These are phyloP conservation scores for Meredithiella fracta DNA, from an alignment of 2,329 filamentous ascomycete species.

Conservation along the genomic window DNA sequence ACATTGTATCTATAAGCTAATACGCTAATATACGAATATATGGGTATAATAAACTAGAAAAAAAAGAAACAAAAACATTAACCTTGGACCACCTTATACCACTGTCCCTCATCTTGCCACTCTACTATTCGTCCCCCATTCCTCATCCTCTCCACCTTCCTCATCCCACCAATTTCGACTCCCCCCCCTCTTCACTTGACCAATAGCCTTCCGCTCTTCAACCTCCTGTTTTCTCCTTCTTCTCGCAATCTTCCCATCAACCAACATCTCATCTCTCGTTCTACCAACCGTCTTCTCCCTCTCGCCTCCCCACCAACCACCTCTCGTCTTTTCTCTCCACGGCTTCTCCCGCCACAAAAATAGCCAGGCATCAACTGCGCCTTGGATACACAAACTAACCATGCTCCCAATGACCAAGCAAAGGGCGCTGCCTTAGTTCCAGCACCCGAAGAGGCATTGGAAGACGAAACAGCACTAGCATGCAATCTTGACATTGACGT, in stretches of 20 bases:
- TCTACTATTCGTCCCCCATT: neutral
- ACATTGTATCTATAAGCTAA: neutral
- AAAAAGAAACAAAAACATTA: slow-evolving; percentile 1
- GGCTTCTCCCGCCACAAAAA: slow-evolving; percentile 57
- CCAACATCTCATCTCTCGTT: slow-evolving; percentile 35
- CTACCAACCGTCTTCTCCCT: slow-evolving; percentile 23
- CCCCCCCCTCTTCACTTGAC: neutral
- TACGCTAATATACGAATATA: slow-evolving; percentile 10
- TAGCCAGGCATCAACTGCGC: slow-evolving; percentile 48
- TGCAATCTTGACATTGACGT: slow-evolving; percentile 45
- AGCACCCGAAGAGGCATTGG: slow-evolving; percentile 16
- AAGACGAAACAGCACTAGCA: slow-evolving; percentile 15
- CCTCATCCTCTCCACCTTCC: slow-evolving; percentile 8
- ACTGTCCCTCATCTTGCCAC: neutral
- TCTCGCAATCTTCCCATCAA: slow-evolving; percentile 33
- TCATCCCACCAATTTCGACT: slow-evolving; percentile 24
- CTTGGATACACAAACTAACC: slow-evolving; percentile 46
- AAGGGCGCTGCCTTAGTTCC: slow-evolving; percentile 25
- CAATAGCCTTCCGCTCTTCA: slow-evolving; percentile 18
- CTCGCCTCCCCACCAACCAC: slow-evolving; percentile 15
- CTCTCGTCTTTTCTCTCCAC: slow-evolving; percentile 22
- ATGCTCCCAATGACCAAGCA: slow-evolving; percentile 37
- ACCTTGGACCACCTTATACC: neutral
- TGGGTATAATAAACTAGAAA: slow-evolving; percentile 5
- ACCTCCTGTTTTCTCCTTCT: slow-evolving; percentile 32